Evolutionary conservation across 306 rosid genomes (phyloP), one percentile per base, ranked within the genome.

Genomic region (Vachellia collinsii): DNA sequence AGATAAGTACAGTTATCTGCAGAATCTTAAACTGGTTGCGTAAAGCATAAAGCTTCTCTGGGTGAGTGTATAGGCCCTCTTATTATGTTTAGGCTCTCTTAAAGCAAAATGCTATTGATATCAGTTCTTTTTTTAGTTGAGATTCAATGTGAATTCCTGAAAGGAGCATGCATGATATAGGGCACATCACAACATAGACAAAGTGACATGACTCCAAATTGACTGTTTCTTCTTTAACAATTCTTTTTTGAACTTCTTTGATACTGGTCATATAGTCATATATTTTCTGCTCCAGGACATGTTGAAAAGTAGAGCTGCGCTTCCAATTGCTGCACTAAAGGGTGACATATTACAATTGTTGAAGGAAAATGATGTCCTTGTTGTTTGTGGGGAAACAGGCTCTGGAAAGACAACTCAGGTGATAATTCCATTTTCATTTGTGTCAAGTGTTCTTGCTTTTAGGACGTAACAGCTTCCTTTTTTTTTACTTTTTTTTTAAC

Each of bases 351-450:
- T 91, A 90, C 89, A 88, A 81, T 86, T 90, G 77, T 79, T 94
- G 74, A 90, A 86, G 87, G 91, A 93, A 69, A 86, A 89, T 74
- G 82, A 87, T 75, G 94, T 91, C 78, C 90, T 94, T 73, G 97
- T 94, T 77, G 97, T 94, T 86, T 91, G 99, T 84, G 99, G 99
- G 81, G 99, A 94, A 89, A 94, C 99, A 37, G 99, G 99, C 83
- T 94, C 99, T 47, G 99, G 99, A 79, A 94, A 94, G 91, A 94
- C 99, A 83, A 94, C 99, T 79, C 99, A 94, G 97, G 98, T 94
- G 63, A 68, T 58, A 67, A 70, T 77, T 76, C 25, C 75, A 72
- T 74, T 70, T 83, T 53, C 37, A 67, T 50, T 77, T 65, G 17
- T 47, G 75, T 44, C 67, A 74, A 14, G 34, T 73, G 58, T 76